Base-by-base conservation (phyloP, 2,329 filamentous ascomycete species). In the Colletotrichum nymphaeae region DNA sequence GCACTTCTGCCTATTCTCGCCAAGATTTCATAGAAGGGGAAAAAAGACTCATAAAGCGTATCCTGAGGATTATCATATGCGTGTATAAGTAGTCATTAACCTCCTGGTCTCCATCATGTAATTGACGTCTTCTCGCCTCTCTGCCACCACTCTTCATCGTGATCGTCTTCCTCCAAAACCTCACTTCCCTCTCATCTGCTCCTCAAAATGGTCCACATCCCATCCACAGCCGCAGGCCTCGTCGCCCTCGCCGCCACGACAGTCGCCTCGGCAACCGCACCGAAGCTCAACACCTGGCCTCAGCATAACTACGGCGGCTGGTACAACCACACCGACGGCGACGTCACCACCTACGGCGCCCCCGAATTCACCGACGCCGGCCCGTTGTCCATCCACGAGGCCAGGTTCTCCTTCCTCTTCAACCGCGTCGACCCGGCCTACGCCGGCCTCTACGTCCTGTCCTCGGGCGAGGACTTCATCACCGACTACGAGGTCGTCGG, bases 401-500 rank as follows among this genome's bases (percentile, higher is more conserved):
- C 67, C 12, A 35, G 7, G 1, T 28, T 70, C 53, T 22, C 22
- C 9, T 42, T 70, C 16, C 67, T 70, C 5, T 66, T 46, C 62
- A 70, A 70, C 28, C 3, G n/a, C 9, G 37, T 2, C 16, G 28
- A 42, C 19, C 28, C 49, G 3, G 8, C 46, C 14, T 60, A 42
- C n/a, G 32, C 55, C 30, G 62, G 42, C 16, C 24, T 70, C 30
- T 66, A 66, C 24, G 32, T 66, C 30, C 62, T 26, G 42, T 66
- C 55, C 19, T 70, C 62, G 11, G 28, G 14, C 12, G 63, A 5
- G 19, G 42, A 70, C 14, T 70, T 37, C 62, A 30, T 70, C 42
- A 70, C 55, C 62, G 24, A 70, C 30, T 66, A 59, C 42, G n/a
- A 52, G 1, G 42, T 66, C 16, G n/a, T 1, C 1, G 63, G 16